phyloP scores from a whole-genome alignment of 2,329 filamentous ascomycete genomes.

The Dothideomycetes sp. region DNA sequence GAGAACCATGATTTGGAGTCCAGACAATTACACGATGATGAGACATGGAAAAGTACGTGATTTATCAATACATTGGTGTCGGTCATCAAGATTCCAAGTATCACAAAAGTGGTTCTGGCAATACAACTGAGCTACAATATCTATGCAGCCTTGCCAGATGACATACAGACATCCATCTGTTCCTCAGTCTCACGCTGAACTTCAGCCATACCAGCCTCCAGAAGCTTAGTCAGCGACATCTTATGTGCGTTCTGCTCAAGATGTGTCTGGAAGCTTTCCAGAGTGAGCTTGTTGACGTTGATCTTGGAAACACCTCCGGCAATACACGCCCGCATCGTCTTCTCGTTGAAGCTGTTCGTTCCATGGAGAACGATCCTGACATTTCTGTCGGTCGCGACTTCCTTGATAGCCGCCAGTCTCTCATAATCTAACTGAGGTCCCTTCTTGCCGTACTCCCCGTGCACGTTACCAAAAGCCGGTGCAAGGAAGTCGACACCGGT shows the following conservation, averaged over 20 bases:
- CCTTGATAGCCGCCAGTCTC: slow-evolving; percentile 40
- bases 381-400: slow-evolving; percentile 37
- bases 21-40: too few relatives aligned
- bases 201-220: slow-evolving; percentile 45
- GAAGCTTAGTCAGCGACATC: slow-evolving; percentile 43
- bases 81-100: too few relatives aligned
- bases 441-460: slow-evolving; percentile 41
- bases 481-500: slow-evolving; percentile 26
- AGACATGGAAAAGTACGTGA: too few relatives aligned
- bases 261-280: slow-evolving; percentile 39
- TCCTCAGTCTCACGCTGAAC: slow-evolving; percentile 49
- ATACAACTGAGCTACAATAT: too few relatives aligned
- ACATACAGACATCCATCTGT: slow-evolving; percentile 45
- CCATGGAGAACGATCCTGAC: slow-evolving; percentile 50
- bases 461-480: slow-evolving; percentile 25
- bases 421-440: slow-evolving; percentile 54
- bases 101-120: too few relatives aligned
- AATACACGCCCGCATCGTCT: slow-evolving; percentile 47
- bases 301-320: slow-evolving; percentile 46
- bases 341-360: slow-evolving; percentile 47
- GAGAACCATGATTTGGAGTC: too few relatives aligned
- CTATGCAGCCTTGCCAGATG: slow-evolving; percentile 26
- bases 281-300: slow-evolving; percentile 52
- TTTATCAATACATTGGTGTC: too few relatives aligned
- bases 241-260: slow-evolving; percentile 41